phyloP scores from a whole-genome alignment of 441 rosid species.

The Adansonia rubrostipa region DNA sequence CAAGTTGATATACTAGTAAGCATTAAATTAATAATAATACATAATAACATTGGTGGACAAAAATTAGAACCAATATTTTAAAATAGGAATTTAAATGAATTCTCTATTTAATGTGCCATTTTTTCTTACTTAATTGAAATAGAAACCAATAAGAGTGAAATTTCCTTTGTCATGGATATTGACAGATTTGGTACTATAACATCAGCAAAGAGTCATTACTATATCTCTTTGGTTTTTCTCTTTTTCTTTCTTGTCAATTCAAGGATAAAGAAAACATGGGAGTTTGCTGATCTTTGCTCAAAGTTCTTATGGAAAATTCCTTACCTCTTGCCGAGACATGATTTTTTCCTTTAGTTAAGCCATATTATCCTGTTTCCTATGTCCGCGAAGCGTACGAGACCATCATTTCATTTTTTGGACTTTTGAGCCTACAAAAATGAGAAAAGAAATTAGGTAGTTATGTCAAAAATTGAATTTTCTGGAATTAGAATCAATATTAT shows the following conservation, averaged over 20 bases:
- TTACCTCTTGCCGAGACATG: conserved; percentile 40
- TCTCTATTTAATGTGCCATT: neutral
- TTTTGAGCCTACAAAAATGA: conserved; percentile 39
- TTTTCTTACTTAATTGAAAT: neutral
- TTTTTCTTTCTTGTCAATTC: neutral
- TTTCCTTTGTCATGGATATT: neutral
- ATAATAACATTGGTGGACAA: neutral
- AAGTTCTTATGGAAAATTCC: neutral
- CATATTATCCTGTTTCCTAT: conserved; percentile 31
- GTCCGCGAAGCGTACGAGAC: conserved; percentile 43
- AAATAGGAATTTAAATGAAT: neutral
- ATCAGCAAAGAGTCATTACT: neutral
- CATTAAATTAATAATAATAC: neutral
- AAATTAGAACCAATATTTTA: neutral
- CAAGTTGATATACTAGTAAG: neutral
- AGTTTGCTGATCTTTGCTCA: neutral
- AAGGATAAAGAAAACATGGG: neutral
- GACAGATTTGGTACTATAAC: neutral
- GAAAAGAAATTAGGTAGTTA: neutral
- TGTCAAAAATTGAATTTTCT: no score
- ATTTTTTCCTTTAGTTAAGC: conserved; percentile 33
- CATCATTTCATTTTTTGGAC: conserved; percentile 42
- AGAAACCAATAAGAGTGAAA: neutral
- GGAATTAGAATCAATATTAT: no score
- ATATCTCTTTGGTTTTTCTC: neutral